Percentiles rank a stretch among this genome's conserved stretches.
phyloP scores from a whole-genome alignment of 495 filamentous ascomycete species.

The Recurvomyces mirabilis region DNA sequence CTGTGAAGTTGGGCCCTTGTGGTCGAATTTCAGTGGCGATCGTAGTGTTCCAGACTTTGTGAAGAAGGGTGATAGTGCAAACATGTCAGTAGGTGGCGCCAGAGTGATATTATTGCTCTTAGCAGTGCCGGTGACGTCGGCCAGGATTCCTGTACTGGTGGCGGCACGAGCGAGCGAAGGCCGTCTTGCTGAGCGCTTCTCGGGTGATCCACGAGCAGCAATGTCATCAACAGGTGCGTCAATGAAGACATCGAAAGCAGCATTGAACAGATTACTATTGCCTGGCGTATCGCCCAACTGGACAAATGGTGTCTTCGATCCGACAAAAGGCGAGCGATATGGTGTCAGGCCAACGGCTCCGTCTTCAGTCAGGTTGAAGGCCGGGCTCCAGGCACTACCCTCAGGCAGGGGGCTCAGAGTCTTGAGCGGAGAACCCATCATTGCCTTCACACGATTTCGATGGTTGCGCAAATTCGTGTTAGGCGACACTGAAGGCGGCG shows the following conservation, averaged over 20 bases:
- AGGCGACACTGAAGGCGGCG: slow-evolving; percentile 80
- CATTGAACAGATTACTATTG: slow-evolving; percentile 37
- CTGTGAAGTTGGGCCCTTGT: slow-evolving; percentile 20
- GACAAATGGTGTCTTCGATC: slow-evolving; percentile 16
- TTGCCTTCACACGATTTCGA: slow-evolving; percentile 69
- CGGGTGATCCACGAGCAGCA: slow-evolving; percentile 55
- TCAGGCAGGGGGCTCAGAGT: slow-evolving; percentile 52
- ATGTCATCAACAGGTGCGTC: slow-evolving; percentile 44
- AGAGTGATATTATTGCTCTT: slow-evolving; percentile 20
- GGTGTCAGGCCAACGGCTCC: slow-evolving; percentile 18
- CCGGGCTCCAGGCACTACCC: slow-evolving; percentile 62
- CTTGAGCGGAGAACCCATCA: slow-evolving; percentile 80
- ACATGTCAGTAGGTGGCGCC: slow-evolving; percentile 6
- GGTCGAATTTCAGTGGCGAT: slow-evolving; percentile 23
- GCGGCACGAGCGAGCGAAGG: slow-evolving; percentile 45
- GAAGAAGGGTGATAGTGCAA: slow-evolving; percentile 27
- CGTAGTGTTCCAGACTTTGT: slow-evolving; percentile 17
- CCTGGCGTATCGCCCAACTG: slow-evolving; percentile 11
- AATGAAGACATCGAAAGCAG: slow-evolving; percentile 61
- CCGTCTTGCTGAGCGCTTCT: slow-evolving; percentile 60
- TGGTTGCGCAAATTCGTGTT: slow-evolving; percentile 92
- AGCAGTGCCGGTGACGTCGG: slow-evolving; percentile 48
- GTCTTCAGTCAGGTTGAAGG: slow-evolving; percentile 49
- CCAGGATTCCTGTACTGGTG: slow-evolving; percentile 48
- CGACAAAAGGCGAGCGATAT: slow-evolving; percentile 10